These are phyloP conservation scores for Hymenochaete sp. DNA, from an alignment of 1,284 basidiomycete species.

Conservation along the genomic window DNA sequence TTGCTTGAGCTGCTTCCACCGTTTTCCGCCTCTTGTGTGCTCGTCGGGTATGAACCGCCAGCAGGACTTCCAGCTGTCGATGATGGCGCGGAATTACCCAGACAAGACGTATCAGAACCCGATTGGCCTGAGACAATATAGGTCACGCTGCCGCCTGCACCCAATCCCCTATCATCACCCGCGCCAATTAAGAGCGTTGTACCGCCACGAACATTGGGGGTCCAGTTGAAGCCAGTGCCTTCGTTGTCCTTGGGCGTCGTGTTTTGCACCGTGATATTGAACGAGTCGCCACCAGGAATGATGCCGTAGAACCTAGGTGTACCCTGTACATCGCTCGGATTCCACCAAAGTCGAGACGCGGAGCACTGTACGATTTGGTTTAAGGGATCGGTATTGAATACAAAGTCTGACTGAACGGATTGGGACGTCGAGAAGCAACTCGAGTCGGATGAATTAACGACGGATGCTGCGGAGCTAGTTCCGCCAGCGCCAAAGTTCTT, in stretches of 20 bases:
- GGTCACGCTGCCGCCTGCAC: slow-evolving; percentile 54
- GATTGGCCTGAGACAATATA: slow-evolving; percentile 43
- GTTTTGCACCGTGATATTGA: slow-evolving; percentile 43
- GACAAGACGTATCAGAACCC: slow-evolving; percentile 39
- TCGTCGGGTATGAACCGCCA: slow-evolving; percentile 65
- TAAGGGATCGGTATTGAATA: slow-evolving; percentile 49
- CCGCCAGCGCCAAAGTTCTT: slow-evolving; percentile 66
- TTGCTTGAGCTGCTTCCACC: slow-evolving; percentile 20
- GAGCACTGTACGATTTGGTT: slow-evolving; percentile 57
- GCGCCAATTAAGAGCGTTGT: slow-evolving; percentile 57
- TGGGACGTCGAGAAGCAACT: slow-evolving; percentile 49
- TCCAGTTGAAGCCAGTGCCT: slow-evolving; percentile 65
- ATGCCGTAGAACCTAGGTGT: slow-evolving; percentile 55
- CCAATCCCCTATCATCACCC: slow-evolving; percentile 57
- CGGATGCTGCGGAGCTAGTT: slow-evolving; percentile 55
- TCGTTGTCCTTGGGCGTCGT: slow-evolving; percentile 34
- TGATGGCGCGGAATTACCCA: slow-evolving; percentile 53
- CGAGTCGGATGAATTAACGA: slow-evolving; percentile 42
- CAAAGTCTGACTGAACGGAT: slow-evolving; percentile 44
- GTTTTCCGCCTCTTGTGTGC: slow-evolving; percentile 24
- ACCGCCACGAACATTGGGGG: slow-evolving; percentile 49
- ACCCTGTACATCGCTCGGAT: slow-evolving; percentile 40
- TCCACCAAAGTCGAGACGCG: slow-evolving; percentile 56
- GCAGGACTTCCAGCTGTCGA: slow-evolving; percentile 68
- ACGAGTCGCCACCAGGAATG: slow-evolving; percentile 72